phyloP scores from a whole-genome alignment of 768 basidiomycete species.

The Mycena indigotica region DNA sequence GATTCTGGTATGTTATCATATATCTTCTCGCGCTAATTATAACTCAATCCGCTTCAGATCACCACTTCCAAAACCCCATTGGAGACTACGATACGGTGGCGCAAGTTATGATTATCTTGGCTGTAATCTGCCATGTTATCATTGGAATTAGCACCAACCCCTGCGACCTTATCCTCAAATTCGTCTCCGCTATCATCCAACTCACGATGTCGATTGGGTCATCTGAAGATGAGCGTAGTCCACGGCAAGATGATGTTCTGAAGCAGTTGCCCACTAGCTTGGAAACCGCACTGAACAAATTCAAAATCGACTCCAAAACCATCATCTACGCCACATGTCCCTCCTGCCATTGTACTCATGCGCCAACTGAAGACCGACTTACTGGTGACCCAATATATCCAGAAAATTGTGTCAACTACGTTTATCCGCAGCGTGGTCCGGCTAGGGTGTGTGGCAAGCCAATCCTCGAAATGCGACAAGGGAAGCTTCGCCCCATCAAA shows the following conservation, averaged over 20 bases:
- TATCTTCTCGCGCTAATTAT: neutral
- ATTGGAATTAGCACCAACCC: conserved; percentile 2
- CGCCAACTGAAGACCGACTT: neutral
- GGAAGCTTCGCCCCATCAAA: conserved; percentile 12
- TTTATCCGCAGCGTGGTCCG: neutral
- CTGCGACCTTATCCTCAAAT: conserved; percentile 2
- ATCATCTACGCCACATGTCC: neutral
- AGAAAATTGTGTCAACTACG: conserved; percentile 12
- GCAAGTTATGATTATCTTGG: conserved; percentile 1
- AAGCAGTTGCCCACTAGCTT: conserved; percentile 6
- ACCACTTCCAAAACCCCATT: conserved; percentile 1
- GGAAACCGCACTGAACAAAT: conserved; percentile 2
- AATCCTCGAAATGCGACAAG: conserved; percentile 1
- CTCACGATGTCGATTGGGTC: conserved; percentile 3
- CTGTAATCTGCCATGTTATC: conserved; percentile 7
- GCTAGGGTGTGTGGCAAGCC: neutral
- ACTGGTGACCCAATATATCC: neutral
- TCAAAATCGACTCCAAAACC: conserved; percentile 10
- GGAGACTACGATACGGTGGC: neutral
- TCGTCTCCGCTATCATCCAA: neutral
- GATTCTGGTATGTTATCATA: neutral
- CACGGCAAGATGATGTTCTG: conserved; percentile 3
- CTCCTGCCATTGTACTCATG: neutral
- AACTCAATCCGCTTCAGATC: neutral
- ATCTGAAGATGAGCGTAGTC: neutral